These are phyloP conservation scores for Gloeophyllum trabeum DNA, from an alignment of 768 basidiomycete genomes.

Conservation along the genomic window DNA sequence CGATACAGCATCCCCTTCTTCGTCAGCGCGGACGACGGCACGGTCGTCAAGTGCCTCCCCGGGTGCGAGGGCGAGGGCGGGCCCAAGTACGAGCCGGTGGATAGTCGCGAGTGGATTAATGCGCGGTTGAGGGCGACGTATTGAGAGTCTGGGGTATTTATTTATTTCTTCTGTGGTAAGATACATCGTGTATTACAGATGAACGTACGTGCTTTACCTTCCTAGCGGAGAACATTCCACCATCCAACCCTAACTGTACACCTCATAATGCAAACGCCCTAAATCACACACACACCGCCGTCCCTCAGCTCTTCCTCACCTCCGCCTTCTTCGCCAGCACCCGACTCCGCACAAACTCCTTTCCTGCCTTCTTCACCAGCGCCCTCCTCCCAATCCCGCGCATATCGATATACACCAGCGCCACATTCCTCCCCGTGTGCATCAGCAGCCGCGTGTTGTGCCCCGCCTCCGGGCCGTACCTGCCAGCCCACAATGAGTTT, in stretches of 20 bases:
- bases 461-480: conserved; percentile 55
- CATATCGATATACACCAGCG: conserved; percentile 69
- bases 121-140: background rate
- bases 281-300: too few species aligned
- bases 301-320: too few species aligned
- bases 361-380: conserved; percentile 51
- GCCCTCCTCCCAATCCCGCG: conserved; percentile 61
- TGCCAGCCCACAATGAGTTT: conserved; percentile 11
- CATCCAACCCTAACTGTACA: too few species aligned
- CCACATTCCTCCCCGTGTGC: conserved; percentile 60
- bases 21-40: background rate
- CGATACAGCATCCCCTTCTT: background rate
- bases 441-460: conserved; percentile 47
- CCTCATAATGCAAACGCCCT: too few species aligned
- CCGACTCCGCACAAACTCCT: conserved; percentile 40
- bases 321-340: conserved; percentile 6
- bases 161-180: background rate
- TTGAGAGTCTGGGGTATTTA: background rate
- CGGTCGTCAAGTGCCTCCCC: background rate
- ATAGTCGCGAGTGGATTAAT: background rate
- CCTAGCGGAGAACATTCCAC: too few species aligned
- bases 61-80: conserved; percentile 1
- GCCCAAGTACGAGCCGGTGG: background rate
- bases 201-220: too few species aligned
- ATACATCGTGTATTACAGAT: too few species aligned